phyloP scores from a whole-genome alignment of 768 basidiomycete genomes.

The Grammothele lineata region DNA sequence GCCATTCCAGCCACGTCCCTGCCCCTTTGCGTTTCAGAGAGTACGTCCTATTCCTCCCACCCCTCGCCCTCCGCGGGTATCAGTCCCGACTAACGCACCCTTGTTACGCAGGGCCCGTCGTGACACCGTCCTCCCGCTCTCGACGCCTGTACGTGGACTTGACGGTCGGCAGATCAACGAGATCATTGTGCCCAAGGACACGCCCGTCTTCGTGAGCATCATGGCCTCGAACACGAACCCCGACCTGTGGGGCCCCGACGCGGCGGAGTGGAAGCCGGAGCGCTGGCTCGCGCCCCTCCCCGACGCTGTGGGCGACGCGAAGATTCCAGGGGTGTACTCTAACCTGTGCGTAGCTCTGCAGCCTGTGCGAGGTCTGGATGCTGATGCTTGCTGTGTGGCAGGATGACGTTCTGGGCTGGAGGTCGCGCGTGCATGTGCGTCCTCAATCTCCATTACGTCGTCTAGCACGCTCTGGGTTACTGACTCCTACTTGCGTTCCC shows the following conservation, averaged over 20 bases:
- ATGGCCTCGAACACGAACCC: conserved; percentile 36
- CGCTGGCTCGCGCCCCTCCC: conserved; percentile 34
- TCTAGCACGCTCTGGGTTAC: background rate
- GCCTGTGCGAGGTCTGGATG: background rate
- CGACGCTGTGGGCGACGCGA: conserved; percentile 5
- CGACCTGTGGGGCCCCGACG: conserved; percentile 40
- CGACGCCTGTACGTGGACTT: conserved; percentile 9
- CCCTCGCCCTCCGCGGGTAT: conserved; percentile 2
- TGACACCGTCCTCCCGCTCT: conserved; percentile 41
- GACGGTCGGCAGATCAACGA: conserved; percentile 14
- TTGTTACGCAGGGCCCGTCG: conserved; percentile 11
- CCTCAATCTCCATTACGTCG: background rate
- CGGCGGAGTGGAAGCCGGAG: conserved; percentile 39
- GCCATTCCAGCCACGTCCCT: conserved; percentile 7
- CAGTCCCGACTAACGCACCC: too few species aligned
- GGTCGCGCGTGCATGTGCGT: conserved; percentile 26
- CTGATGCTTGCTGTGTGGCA: background rate
- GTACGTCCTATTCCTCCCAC: background rate
- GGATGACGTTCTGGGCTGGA: conserved; percentile 28
- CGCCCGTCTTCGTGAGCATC: conserved; percentile 34
- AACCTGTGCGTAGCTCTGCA: conserved; percentile 7
- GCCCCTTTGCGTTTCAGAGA: conserved; percentile 7
- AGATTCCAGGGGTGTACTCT: conserved; percentile 16
- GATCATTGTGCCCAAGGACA: conserved; percentile 35
- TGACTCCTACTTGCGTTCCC: background rate